These are phyloP conservation scores for Globisporangium paddicum DNA, from an alignment of 352 stramenopile species.

Conservation along the genomic window DNA sequence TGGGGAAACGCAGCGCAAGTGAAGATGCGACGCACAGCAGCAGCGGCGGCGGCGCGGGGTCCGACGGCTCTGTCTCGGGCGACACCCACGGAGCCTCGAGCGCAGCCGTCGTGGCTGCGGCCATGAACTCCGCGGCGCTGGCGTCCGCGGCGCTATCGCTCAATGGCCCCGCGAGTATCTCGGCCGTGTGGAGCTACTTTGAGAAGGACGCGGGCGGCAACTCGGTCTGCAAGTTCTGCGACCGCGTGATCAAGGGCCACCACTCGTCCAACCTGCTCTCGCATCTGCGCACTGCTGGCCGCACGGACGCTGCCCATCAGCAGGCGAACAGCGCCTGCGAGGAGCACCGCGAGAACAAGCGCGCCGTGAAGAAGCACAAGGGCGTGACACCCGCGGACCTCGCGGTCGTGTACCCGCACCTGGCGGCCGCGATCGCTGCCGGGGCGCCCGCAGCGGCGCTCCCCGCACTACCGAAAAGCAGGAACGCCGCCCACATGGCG, in stretches of 20 bases:
- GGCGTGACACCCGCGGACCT: slow-evolving; percentile 53
- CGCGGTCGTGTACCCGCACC: slow-evolving; percentile 34
- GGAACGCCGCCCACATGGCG: background rate
- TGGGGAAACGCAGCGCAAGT: slow-evolving; percentile 10
- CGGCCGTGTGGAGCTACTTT: slow-evolving; percentile 82
- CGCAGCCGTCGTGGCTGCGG: slow-evolving; percentile 1
- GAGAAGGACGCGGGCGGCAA: slow-evolving; percentile 72
- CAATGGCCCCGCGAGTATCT: slow-evolving; percentile 54
- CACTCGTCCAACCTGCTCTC: slow-evolving; percentile 81
- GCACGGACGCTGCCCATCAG: slow-evolving; percentile 63
- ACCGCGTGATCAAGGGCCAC: slow-evolving; percentile 82
- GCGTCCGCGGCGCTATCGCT: slow-evolving; percentile 6
- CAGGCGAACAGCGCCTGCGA: slow-evolving; percentile 74
- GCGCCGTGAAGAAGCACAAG: slow-evolving; percentile 74
- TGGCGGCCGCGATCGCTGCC: slow-evolving; percentile 22
- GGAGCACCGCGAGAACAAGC: slow-evolving; percentile 77
- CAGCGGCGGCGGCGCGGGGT: background rate
- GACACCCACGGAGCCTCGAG: background rate
- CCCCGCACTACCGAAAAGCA: background rate
- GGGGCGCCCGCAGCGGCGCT: background rate
- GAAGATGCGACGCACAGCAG: background rate
- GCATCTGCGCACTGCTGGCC: slow-evolving; percentile 67
- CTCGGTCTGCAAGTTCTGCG: slow-evolving; percentile 83
- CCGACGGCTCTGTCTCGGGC: background rate
- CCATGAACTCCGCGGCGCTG: slow-evolving; percentile 1